Evolutionary conservation across 345 rosid genomes (phyloP), one percentile per base, ranked within the genome.

Genomic region (Arabidopsis suecica): DNA sequence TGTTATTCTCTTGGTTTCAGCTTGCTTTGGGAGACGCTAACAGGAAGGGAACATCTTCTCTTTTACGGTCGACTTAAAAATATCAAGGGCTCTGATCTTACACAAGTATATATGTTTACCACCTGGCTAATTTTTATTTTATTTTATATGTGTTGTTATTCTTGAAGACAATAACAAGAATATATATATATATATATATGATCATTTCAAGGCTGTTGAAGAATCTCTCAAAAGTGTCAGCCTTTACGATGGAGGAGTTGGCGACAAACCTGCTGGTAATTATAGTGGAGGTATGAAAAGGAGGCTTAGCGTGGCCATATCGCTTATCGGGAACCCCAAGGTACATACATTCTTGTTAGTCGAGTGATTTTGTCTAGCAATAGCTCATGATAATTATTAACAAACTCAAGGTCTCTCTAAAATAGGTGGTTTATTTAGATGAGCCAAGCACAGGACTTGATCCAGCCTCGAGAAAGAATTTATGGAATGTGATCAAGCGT

Each of bases 261-360:
- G 88, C 8, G 94, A 93, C 73, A 93, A 91, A 79, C 84, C 85
- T 62, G 91, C 96, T 28, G 90, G 91, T n/a, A 94, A 94, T 69
- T 94, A 91, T 72, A 94, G 96, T 45, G 98, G 98, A 62, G 98
- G 98, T 44, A 94, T 94, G 97, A 94, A 94, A 83, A 85, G 98
- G 83, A 81, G 98, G 82, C 94, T 93, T 20, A 93, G 98, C 73
- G 98, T 93, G 51, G 96, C 97, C 69, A 91, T 93, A 65, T 93
- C 97, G 60, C 85, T 91, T 71, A 94, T 94, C 48, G 98, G 98
- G 55, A 87, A 91, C 76, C 98, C 97, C 37, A 89, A 86, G 82
- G 98, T 88, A 9, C 38, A 18, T 32, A 28, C 45, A 61, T 33
- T 73, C 38, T 73, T 20, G 47, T 41, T 18, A 47, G n/a, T 32